phyloP scores from a whole-genome alignment of 2,329 filamentous ascomycete species.

The Aspergillus ochraceus region DNA sequence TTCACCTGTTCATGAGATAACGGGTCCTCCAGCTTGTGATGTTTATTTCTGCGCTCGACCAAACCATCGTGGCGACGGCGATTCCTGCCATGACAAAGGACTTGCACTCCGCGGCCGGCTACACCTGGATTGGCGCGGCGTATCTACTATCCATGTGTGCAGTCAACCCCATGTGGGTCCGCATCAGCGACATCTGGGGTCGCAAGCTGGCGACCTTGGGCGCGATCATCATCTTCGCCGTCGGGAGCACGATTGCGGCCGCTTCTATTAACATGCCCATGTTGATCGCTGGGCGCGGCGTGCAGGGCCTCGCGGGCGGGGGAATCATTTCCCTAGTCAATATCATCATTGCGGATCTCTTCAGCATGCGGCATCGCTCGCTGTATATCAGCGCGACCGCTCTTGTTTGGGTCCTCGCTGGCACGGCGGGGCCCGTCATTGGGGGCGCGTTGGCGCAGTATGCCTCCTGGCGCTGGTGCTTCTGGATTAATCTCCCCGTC shows the following conservation, averaged over 20 bases:
- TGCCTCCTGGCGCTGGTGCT: constrained; percentile 53
- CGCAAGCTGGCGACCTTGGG: constrained; percentile 53
- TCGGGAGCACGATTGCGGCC: constrained; percentile 51
- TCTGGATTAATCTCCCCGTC: constrained; percentile 57
- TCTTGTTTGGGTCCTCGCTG: constrained; percentile 55
- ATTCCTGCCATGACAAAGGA: constrained; percentile 60
- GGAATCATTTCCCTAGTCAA: constrained; percentile 53
- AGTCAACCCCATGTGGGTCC: constrained; percentile 67
- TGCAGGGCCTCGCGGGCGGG: constrained; percentile 56
- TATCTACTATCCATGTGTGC: constrained; percentile 71
- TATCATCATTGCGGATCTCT: constrained; percentile 56
- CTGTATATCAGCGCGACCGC: constrained; percentile 52
- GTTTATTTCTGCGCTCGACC: constrained; percentile 30
- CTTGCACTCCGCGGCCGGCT: constrained; percentile 66
- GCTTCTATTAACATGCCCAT: constrained; percentile 47
- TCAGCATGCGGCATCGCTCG: constrained; percentile 43
- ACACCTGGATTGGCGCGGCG: constrained; percentile 74
- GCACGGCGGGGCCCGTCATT: constrained; percentile 53
- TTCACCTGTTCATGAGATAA: not conserved
- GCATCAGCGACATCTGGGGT: constrained; percentile 59
- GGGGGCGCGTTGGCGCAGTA: constrained; percentile 49
- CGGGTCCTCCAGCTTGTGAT: not conserved
- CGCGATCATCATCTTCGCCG: constrained; percentile 49
- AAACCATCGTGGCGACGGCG: constrained; percentile 61
- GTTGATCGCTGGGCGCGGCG: constrained; percentile 53